Evolutionary conservation across 2,329 filamentous ascomycete species (phyloP), one percentile per base, ranked within the genome.

Genomic region (Plectosphaerella cucumerina): DNA sequence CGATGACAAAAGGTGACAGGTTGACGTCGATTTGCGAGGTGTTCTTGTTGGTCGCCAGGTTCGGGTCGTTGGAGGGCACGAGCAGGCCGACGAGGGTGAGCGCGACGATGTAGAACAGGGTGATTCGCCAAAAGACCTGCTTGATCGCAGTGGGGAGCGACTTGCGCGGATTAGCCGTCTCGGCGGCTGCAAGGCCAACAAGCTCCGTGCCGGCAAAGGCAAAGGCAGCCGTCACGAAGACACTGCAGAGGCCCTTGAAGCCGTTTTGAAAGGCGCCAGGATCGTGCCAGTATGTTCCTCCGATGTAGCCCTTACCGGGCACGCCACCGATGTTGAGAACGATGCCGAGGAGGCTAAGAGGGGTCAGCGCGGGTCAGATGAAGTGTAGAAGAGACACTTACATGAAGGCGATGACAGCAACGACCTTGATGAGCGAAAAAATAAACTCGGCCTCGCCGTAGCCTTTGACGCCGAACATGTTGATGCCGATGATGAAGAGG

Each of bases 111-210:
- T 96, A 97, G 73, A 97, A 97, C 51, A 95, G 77, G 4, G 85
- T 84, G 63, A 96, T 96, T 62, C 92, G 86, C 91, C 92, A 97
- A 69, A 96, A 96, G 20, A 96, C 90, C 66, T 96, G 91, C 71
- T 95, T 96, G 61, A 95, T 84, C 12, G 92, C 92, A 0, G 85
- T 90, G 0, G 92, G 92, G 1, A 97, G 76, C 1, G 87, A 89
- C 64, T 94, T 89, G 52, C 86, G 80, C 3, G 88, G 88, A 62
- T 90, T 90, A n/a, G 80, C 82, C 1, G 87, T 88, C 65, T 92
- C 88, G 31, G 87, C 88, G 2, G 88, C 87, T 4, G 87, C 87
- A 14, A 92, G 79, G 49, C 87, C 88, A 46, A 90, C 85, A 11
- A 90, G 75, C 64, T 91, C 87, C 1, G 87, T 90, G 11, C 87